Evolutionary conservation across 331 rosid species (phyloP).

Genomic region (Prunus yedoensis): DNA sequence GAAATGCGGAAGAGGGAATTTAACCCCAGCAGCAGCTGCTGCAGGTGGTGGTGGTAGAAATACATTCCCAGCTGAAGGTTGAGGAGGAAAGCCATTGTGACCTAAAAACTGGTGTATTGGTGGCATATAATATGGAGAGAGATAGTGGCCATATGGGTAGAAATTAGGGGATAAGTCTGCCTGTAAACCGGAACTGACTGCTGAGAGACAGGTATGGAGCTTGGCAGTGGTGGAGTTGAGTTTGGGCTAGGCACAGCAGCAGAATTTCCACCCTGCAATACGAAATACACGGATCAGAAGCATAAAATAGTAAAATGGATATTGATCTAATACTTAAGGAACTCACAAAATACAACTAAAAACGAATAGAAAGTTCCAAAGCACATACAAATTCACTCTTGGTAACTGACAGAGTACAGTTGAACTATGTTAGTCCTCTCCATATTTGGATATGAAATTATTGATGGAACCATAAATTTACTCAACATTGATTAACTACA

Average conservation of each 20-base stretch:
- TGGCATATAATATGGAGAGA: slow-evolving; percentile 67
- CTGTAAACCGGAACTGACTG: slow-evolving; percentile 66
- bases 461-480: no score
- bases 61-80: slow-evolving; percentile 63
- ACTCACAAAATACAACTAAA: background rate
- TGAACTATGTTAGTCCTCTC: no score
- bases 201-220: slow-evolving; percentile 53
- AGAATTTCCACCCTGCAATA: slow-evolving; percentile 55
- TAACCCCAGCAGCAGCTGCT: slow-evolving; percentile 53
- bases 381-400: no score
- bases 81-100: slow-evolving; percentile 76
- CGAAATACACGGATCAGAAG: slow-evolving; percentile 14
- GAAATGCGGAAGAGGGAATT: slow-evolving; percentile 60
- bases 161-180: slow-evolving; percentile 78
- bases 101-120: slow-evolving; percentile 64
- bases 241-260: slow-evolving; percentile 52
- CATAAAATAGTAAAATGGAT: slow-evolving; percentile 1
- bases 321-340: background rate
- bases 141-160: slow-evolving; percentile 71
- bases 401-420: no score
- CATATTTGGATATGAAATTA: no score
- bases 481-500: no score
- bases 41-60: slow-evolving; percentile 53
- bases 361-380: background rate
- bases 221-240: slow-evolving; percentile 67